Conservation (phyloP, 1,284 basidiomycete genomes). For the Ganoderma sinense region DNA sequence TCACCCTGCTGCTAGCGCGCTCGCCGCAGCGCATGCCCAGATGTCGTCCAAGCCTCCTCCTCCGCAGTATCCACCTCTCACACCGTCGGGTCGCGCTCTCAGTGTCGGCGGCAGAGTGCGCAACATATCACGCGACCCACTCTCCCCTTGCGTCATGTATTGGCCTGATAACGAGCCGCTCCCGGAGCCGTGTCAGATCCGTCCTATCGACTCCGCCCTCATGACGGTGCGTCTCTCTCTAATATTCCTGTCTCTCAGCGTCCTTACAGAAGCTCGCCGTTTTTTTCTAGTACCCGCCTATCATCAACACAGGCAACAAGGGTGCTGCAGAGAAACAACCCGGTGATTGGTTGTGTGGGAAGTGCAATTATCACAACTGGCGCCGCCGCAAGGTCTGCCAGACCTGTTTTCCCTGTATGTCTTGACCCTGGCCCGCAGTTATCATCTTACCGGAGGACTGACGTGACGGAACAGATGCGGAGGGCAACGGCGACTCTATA, state of each 20-base stretch:
- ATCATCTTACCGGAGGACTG: background rate
- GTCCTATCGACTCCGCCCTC: conserved; percentile 61
- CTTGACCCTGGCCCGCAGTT: conserved; percentile 15
- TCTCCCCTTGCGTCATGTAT: conserved; percentile 79
- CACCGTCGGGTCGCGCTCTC: conserved; percentile 79
- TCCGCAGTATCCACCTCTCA: conserved; percentile 69
- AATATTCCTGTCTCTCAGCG: background rate
- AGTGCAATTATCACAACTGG: conserved; percentile 89
- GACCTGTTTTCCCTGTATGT: conserved; percentile 84
- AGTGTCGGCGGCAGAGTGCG: conserved; percentile 77
- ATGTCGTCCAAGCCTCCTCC: conserved; percentile 39
- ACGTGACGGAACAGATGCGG: conserved; percentile 61
- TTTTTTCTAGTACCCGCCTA: conserved; percentile 71
- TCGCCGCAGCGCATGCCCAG: conserved; percentile 20
- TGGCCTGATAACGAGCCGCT: conserved; percentile 88
- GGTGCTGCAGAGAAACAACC: conserved; percentile 88
- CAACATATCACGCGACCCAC: conserved; percentile 75
- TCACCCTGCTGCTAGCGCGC: conserved; percentile 14
- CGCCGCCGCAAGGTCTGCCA: conserved; percentile 87
- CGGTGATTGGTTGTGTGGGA: conserved; percentile 89
- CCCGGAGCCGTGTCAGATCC: conserved; percentile 78
- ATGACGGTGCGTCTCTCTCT: conserved; percentile 53
- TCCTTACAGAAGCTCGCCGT: background rate
- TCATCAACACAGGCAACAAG: conserved; percentile 88
- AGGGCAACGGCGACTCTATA: conserved; percentile 85